These are phyloP conservation scores for Debaryomyces nepalensis DNA, from an alignment of 1,139 yeast species.

Conservation along the genomic window DNA sequence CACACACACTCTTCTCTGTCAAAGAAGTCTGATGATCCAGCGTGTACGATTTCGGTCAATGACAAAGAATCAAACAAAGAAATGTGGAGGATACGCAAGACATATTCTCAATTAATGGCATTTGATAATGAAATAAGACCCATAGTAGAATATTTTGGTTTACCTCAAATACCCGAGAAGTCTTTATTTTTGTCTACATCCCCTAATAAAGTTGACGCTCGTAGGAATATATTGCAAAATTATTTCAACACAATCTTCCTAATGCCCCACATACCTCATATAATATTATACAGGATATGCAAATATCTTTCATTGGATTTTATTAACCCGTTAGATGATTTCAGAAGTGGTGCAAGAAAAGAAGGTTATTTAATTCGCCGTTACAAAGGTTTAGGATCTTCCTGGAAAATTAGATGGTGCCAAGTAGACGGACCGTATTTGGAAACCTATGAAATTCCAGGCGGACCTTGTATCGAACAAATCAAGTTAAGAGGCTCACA, in stretches of 20 bases:
- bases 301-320: constrained; percentile 72
- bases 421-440: constrained; percentile 68
- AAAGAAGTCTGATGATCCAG: constrained; percentile 56
- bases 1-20: constrained; percentile 37
- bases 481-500: constrained; percentile 63
- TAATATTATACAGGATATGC: constrained; percentile 59
- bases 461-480: constrained; percentile 61
- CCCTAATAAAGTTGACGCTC: constrained; percentile 67
- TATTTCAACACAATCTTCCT: constrained; percentile 64
- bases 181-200: constrained; percentile 57
- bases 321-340: constrained; percentile 65
- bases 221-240: constrained; percentile 59
- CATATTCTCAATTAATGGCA: constrained; percentile 55
- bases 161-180: constrained; percentile 68
- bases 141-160: constrained; percentile 57
- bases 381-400: constrained; percentile 54
- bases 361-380: constrained; percentile 74
- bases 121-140: constrained; percentile 64
- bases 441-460: constrained; percentile 64
- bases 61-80: constrained; percentile 65
- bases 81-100: constrained; percentile 73
- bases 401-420: constrained; percentile 80
- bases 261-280: constrained; percentile 65
- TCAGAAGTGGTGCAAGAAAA: constrained; percentile 58
- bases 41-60: constrained; percentile 61